Evolutionary conservation across 768 basidiomycete species (phyloP), one percentile per base, ranked within the genome.

Genomic region (Agaricus blazei): DNA sequence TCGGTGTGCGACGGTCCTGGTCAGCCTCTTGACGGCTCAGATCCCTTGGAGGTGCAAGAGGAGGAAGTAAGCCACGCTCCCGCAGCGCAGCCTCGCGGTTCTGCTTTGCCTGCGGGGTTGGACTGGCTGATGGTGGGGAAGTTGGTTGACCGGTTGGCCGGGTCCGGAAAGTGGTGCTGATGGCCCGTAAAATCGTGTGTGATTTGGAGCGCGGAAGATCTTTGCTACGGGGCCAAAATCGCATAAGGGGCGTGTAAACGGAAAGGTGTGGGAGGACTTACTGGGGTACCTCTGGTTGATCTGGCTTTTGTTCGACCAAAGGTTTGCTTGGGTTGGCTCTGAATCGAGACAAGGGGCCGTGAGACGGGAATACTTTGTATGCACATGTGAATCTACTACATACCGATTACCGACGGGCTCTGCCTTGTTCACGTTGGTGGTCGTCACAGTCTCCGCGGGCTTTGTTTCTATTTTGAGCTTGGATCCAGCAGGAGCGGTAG

Each of bases 11-110:
- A 7, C 36, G 63, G 65, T 74, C 72, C 42, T 65, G 69, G 56
- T 73, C 66, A 44, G 51, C 70, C 59, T 74, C 78, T 64, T 67
- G 72, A 26, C 63, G 69, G 67, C 67, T 78, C 50, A 75, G 73
- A 65, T 67, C 75, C 60, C 67, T 78, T 43, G 70, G 75, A 4
- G 73, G 66, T 15, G 63, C 62, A 27, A 76, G 67, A 8, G 78
- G 75, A 24, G 85, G 83, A 2, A 80, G 69, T 38, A 87, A 70
- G 0, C 84, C 84, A 31, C 83, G 77, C 60, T 77, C 83, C 11
- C 84, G 77, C 23, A 86, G 73, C 1, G 84, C 84, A 3, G 81
- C 83, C 45, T 83, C 78, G 23, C 80, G 72, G 12, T 69, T 67
- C 27, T 74, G 73, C 41, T 68, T 71, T 5, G 72, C 65, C 51